Evolutionary conservation across 179 eudicot genomes (phyloP).

Genomic region (Actinidia polygama): DNA sequence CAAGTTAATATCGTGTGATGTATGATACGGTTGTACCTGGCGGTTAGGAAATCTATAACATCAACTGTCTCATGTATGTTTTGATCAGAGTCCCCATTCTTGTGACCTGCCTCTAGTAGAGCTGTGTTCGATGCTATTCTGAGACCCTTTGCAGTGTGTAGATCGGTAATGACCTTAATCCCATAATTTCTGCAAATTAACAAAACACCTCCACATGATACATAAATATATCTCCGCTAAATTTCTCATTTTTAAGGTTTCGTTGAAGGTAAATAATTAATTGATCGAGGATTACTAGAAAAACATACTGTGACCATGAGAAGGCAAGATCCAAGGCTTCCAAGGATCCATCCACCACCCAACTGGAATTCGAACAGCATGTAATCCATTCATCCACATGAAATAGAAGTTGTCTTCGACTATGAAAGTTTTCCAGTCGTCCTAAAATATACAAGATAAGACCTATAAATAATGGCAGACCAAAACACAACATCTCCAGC

Average conservation of each 20-base stretch:
- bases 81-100: slow-evolving; percentile 73
- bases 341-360: slow-evolving; percentile 98
- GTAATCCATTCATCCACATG: slow-evolving; percentile 61
- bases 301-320: slow-evolving; percentile 71
- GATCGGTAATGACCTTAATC: slow-evolving; percentile 63
- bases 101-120: slow-evolving; percentile 60
- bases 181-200: slow-evolving; percentile 59
- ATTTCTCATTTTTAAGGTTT: not conserved
- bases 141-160: slow-evolving; percentile 89
- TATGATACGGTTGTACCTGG: slow-evolving; percentile 38
- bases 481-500: no score
- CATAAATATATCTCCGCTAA: not conserved
- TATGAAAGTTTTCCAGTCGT: slow-evolving; percentile 76
- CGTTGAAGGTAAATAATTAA: not conserved
- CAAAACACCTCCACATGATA: not conserved
- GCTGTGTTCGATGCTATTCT: slow-evolving; percentile 73
- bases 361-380: slow-evolving; percentile 79
- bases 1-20: no score
- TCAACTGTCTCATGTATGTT: slow-evolving; percentile 63
- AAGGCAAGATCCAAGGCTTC: slow-evolving; percentile 75
- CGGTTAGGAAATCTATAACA: slow-evolving; percentile 67
- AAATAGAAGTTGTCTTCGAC: slow-evolving; percentile 75
- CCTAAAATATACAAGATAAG: no score
- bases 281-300: not conserved
- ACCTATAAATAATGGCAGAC: no score